Conservation (phyloP, 169 alveolate species). For the Babesia ovata region DNA sequence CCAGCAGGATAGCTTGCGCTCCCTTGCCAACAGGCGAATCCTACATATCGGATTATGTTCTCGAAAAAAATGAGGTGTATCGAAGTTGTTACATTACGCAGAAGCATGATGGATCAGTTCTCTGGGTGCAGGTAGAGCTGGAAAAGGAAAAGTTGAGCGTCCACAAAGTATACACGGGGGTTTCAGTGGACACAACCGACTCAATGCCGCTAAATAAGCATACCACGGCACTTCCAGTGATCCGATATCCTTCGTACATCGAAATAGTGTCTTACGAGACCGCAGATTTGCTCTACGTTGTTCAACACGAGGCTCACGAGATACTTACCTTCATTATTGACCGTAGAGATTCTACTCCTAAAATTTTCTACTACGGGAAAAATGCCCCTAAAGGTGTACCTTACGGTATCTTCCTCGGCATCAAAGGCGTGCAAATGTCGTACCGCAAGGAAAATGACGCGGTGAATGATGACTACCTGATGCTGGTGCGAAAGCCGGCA, state of each 20-base stretch:
- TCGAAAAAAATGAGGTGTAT: neutral
- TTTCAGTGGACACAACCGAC: neutral
- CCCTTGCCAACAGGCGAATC: neutral
- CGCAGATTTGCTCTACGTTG: slow-evolving; percentile 44
- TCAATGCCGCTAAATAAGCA: neutral
- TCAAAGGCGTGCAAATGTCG: slow-evolving; percentile 37
- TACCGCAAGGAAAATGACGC: neutral
- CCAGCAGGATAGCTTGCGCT: slow-evolving; percentile 52
- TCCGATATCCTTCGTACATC: slow-evolving; percentile 33
- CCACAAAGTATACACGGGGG: slow-evolving; percentile 24
- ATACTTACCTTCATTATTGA: slow-evolving; percentile 31
- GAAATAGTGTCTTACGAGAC: slow-evolving; percentile 45
- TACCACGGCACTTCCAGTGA: slow-evolving; percentile 1
- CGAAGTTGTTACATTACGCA: slow-evolving; percentile 54
- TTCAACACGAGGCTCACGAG: slow-evolving; percentile 35
- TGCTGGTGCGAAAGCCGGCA: slow-evolving; percentile 25
- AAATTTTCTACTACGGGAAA: slow-evolving; percentile 42
- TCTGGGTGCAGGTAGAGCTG: slow-evolving; percentile 50
- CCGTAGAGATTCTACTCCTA: neutral
- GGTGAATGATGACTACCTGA: slow-evolving; percentile 56
- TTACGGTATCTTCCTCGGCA: slow-evolving; percentile 24
- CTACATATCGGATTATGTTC: neutral
- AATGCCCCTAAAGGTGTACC: slow-evolving; percentile 26
- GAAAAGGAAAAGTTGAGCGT: slow-evolving; percentile 8
- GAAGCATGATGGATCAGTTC: slow-evolving; percentile 34